phyloP scores from a whole-genome alignment of 495 filamentous ascomycete genomes.

The Annulohypoxylon nitens region DNA sequence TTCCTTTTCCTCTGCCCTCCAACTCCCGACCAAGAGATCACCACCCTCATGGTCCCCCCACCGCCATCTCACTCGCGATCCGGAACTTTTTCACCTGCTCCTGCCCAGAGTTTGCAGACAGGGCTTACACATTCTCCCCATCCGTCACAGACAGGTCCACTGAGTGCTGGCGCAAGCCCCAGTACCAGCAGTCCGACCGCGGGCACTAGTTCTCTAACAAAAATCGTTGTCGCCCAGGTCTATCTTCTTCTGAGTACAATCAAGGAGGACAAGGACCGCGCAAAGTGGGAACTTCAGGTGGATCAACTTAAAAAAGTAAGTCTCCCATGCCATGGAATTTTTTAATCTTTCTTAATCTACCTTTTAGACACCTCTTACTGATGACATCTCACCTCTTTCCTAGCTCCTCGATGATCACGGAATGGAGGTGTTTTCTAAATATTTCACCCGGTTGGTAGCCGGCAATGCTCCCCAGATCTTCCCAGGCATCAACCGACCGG shows the following conservation, averaged over 20 bases:
- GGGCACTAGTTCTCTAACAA: conserved; percentile 73
- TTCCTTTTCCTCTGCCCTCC: conserved; percentile 39
- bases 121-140: conserved; percentile 64
- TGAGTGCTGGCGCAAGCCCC: conserved; percentile 70
- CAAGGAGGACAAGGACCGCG: conserved; percentile 89
- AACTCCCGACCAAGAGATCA: conserved; percentile 45
- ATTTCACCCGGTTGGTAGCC: conserved; percentile 88
- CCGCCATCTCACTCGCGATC: conserved; percentile 55
- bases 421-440: conserved; percentile 95
- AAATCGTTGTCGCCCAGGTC: conserved; percentile 94
- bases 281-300: conserved; percentile 93
- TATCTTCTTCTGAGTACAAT: conserved; percentile 93
- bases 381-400: conserved; percentile 6
- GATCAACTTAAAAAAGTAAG: conserved; percentile 92
- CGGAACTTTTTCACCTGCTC: conserved; percentile 69
- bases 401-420: conserved; percentile 94
- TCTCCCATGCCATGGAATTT: conserved; percentile 15
- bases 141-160: conserved; percentile 64
- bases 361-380: conserved; percentile 13
- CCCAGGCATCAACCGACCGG: conserved; percentile 74
- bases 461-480: conserved; percentile 90
- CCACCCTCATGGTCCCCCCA: conserved; percentile 56
- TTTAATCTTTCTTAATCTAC: conserved; percentile 9
- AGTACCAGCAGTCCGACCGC: conserved; percentile 76
- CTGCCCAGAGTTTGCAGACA: conserved; percentile 63